Conservation (phyloP, 495 filamentous ascomycete species). For the Apiosordaria backusii region DNA sequence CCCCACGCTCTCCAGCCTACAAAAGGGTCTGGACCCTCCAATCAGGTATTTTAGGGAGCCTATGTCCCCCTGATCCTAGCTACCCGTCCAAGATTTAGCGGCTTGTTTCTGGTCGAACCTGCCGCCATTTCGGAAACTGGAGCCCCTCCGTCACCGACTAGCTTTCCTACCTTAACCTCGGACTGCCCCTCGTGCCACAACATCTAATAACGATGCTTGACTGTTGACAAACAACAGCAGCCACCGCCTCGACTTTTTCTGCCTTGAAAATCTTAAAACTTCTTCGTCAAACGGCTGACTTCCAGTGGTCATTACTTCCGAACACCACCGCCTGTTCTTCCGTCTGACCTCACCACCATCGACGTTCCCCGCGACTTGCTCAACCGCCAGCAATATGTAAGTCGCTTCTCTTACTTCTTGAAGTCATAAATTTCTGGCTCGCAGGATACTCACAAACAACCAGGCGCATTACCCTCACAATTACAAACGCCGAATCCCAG, state of each 20-base stretch:
- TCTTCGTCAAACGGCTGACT: neutral
- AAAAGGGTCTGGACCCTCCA: neutral
- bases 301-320: neutral
- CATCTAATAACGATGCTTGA: neutral
- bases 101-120: slow-evolving; percentile 9
- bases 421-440: neutral
- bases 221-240: neutral
- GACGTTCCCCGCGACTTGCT: neutral
- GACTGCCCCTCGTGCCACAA: slow-evolving; percentile 9
- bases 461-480: slow-evolving; percentile 51
- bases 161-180: neutral
- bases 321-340: neutral
- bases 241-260: neutral
- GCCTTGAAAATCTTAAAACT: neutral
- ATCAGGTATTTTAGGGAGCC: slow-evolving; percentile 1
- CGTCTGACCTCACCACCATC: neutral
- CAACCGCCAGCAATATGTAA: slow-evolving; percentile 11
- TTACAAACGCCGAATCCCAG: slow-evolving; percentile 72
- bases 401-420: neutral
- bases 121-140: neutral
- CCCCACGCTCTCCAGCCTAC: neutral
- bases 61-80: slow-evolving; percentile 5
- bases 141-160: slow-evolving; percentile 3
- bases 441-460: neutral
- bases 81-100: slow-evolving; percentile 2